These are phyloP conservation scores for Neophaeococcomyces aloes DNA, from an alignment of 2,329 filamentous ascomycete species.

Conservation along the genomic window DNA sequence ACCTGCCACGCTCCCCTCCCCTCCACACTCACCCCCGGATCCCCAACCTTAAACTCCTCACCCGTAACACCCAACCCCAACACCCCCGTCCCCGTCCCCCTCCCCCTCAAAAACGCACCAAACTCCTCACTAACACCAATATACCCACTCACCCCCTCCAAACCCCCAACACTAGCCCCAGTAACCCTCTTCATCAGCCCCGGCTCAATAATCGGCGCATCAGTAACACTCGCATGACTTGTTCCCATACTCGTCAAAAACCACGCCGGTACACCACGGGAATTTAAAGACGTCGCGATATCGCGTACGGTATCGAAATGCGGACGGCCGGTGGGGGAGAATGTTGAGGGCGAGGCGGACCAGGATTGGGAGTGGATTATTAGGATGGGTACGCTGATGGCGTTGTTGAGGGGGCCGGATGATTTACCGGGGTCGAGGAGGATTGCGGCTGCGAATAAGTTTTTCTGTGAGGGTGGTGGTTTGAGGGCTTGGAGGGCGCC, in stretches of 20 bases:
- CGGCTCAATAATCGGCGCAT: constrained; percentile 55
- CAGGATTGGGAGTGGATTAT: constrained; percentile 56
- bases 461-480: not conserved
- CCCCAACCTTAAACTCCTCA: constrained; percentile 20
- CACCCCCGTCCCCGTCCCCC: constrained; percentile 38
- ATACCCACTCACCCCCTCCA: constrained; percentile 49
- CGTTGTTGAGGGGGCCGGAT: constrained; percentile 50
- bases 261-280: constrained; percentile 36
- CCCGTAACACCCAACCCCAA: constrained; percentile 39
- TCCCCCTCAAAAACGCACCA: constrained; percentile 38
- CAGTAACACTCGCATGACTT: constrained; percentile 54
- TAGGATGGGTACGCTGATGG: constrained; percentile 49
- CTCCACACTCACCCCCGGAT: too few relatives aligned
- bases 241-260: constrained; percentile 45
- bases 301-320: constrained; percentile 55
- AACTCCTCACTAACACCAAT: constrained; percentile 51
- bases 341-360: constrained; percentile 47
- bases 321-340: constrained; percentile 52
- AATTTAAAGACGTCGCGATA: constrained; percentile 40
- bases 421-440: constrained; percentile 57
- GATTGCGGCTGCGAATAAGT: constrained; percentile 46
- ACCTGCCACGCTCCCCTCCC: too few relatives aligned
- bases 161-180: constrained; percentile 48
- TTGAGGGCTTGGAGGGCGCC: constrained; percentile 49
- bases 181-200: constrained; percentile 51